Conservation (phyloP, 2,329 filamentous ascomycete genomes). For the Fusarium sp. region DNA sequence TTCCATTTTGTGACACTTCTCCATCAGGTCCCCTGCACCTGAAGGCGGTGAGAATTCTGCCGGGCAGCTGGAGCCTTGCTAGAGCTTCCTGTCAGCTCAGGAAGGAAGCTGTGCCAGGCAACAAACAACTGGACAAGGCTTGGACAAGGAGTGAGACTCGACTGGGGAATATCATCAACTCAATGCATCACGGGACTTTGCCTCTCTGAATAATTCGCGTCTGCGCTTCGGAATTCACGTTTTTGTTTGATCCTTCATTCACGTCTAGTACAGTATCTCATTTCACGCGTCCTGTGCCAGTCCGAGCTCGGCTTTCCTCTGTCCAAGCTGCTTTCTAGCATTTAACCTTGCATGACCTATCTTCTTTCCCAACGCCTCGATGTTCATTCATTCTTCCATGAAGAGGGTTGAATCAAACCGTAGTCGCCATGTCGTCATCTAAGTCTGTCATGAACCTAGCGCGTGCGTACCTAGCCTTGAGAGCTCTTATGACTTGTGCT, state of each 20-base stretch:
- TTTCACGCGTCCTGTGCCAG: neutral
- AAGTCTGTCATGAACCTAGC: constrained; percentile 48
- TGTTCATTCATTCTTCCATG: constrained; percentile 5
- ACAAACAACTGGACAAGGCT: neutral
- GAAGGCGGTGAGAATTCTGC: neutral
- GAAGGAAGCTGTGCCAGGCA: neutral
- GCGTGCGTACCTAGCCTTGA: constrained; percentile 40
- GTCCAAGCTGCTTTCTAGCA: constrained; percentile 15
- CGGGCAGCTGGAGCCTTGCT: neutral
- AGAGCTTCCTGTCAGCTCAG: neutral
- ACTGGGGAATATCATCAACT: neutral
- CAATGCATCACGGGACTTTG: neutral
- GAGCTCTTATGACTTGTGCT: constrained; percentile 10
- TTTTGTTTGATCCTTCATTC: neutral
- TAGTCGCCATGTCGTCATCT: constrained; percentile 46
- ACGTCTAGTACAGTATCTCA: neutral
- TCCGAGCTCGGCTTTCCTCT: neutral
- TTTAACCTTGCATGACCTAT: neutral
- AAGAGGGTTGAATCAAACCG: constrained; percentile 1
- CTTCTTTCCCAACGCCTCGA: constrained; percentile 1
- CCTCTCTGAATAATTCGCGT: neutral
- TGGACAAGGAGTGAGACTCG: neutral
- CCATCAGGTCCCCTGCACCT: neutral
- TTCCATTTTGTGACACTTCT: neutral
- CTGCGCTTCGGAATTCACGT: neutral